phyloP scores from a whole-genome alignment of 2,329 filamentous ascomycete species.

The Zalaria obscura region DNA sequence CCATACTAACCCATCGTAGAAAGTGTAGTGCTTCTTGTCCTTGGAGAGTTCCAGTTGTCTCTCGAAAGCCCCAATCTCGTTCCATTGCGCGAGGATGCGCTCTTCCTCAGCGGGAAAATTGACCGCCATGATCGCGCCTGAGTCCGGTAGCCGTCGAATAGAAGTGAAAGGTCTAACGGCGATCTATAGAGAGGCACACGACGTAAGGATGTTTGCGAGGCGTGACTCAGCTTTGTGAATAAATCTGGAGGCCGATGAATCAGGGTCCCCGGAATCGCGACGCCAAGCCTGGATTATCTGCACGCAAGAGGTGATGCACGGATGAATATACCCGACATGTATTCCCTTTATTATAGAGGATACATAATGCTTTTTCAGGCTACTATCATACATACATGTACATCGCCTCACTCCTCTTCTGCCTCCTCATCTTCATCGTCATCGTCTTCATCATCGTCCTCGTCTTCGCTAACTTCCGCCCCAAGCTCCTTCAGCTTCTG shows the following conservation, averaged over 20 bases:
- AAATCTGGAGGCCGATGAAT: too few species aligned
- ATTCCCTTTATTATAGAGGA: too few species aligned
- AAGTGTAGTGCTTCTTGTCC: constrained; percentile 74
- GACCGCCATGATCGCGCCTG: constrained; percentile 53
- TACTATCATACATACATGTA: neutral
- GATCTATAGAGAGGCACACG: too few species aligned
- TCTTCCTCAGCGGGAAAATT: constrained; percentile 90
- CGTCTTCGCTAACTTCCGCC: constrained; percentile 17
- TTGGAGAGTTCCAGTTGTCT: constrained; percentile 76
- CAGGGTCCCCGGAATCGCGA: too few species aligned
- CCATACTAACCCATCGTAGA: constrained; percentile 56
- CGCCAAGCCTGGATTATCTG: too few species aligned
- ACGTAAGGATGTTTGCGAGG: too few species aligned
- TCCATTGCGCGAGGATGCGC: constrained; percentile 71
- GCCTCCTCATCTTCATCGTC: constrained; percentile 15
- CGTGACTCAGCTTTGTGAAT: too few species aligned
- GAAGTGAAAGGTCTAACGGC: too few species aligned
- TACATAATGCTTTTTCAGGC: neutral
- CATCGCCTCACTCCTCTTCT: constrained; percentile 8
- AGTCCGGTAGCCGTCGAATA: too few species aligned
- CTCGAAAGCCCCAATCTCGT: constrained; percentile 81
- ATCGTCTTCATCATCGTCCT: constrained; percentile 13
- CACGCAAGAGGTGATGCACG: too few species aligned
- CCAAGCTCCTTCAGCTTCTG: constrained; percentile 13
- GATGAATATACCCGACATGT: too few species aligned